Conservation (phyloP, 1,284 basidiomycete genomes). For the Cutaneotrichosporon curvatum region DNA sequence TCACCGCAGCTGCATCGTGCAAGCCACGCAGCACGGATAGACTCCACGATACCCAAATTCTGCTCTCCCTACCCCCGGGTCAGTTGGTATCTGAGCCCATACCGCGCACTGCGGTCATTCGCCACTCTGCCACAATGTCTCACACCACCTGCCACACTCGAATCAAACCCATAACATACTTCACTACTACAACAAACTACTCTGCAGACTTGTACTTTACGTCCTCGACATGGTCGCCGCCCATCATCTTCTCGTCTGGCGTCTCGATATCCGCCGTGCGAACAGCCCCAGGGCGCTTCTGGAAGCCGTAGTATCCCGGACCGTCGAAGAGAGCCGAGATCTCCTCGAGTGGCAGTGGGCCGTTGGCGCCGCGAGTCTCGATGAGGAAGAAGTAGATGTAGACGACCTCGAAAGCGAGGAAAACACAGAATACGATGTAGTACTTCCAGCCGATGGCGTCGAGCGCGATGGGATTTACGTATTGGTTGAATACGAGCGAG, state of each 20-base stretch:
- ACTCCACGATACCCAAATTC: too few relatives aligned
- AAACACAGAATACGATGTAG: constrained; percentile 35
- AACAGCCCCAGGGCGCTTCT: constrained; percentile 6
- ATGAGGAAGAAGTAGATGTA: constrained; percentile 41
- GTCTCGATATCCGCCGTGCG: background rate
- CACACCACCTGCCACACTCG: too few relatives aligned
- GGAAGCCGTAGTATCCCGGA: constrained; percentile 12
- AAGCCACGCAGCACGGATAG: too few relatives aligned
- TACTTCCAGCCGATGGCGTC: constrained; percentile 30
- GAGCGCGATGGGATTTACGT: constrained; percentile 41
- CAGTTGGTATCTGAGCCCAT: too few relatives aligned
- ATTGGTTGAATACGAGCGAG: constrained; percentile 41
- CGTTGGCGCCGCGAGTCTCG: constrained; percentile 32
- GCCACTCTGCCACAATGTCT: too few relatives aligned
- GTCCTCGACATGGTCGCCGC: background rate
- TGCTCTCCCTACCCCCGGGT: too few relatives aligned
- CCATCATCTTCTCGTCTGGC: constrained; percentile 1
- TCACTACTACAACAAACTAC: too few relatives aligned
- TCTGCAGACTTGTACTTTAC: background rate
- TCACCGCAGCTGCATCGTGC: too few relatives aligned
- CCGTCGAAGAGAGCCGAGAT: constrained; percentile 29
- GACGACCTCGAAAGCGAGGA: constrained; percentile 39
- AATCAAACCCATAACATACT: too few relatives aligned
- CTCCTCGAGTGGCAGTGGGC: constrained; percentile 39
- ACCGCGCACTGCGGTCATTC: too few relatives aligned